Base-by-base conservation (phyloP, 345 rosid species). In the Hypericum perforatum region DNA sequence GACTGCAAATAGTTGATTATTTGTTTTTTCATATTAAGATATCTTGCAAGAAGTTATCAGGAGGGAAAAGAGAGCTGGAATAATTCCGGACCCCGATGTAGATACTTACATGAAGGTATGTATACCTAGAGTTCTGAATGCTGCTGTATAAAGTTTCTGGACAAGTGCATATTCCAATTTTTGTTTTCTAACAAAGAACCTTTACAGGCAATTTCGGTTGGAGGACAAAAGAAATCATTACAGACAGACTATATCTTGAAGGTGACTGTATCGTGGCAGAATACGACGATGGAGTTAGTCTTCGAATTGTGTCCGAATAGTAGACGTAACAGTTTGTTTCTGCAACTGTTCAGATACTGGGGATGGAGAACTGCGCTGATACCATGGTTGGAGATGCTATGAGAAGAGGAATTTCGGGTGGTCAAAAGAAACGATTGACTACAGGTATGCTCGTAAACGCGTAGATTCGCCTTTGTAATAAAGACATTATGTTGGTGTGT, bases 61-160 rank as follows among this genome's bases (percentile, higher is more conserved):
- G 42, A 64, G 58, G 39, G 76, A 72, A 56, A 67, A 67, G 52
- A 52, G 60, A 48, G 63, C 61, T 32, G 70, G 70, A 16, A 63
- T 72, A 9, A 46, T 63, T 39, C 76, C 76, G 6, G 72, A 72
- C 41, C 56, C 66, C 40, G 70, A 67, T 41, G 58, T 72, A 12
- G 76, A 72, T 67, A 64, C 76, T 49, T 72, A 63, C 50, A 72
- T 67, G 76, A 72, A 72, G 76, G 76, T 72, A 41, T 14, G 9
- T 38, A 22, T 16, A 6, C 5, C 8, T 2, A 10, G 14, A 38
- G 9, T 16, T 22, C 44, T 8, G 39, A 14, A 0, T 49, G 41
- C 44, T 32, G 36, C 29, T 6, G 14, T 7, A 12, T 7, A 51
- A 9, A 52, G 11, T 52, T 13, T n/a, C 29, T 9, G 6, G 10